Base-by-base conservation (phyloP, 2,329 filamentous ascomycete genomes). In the Piedraia hortae region DNA sequence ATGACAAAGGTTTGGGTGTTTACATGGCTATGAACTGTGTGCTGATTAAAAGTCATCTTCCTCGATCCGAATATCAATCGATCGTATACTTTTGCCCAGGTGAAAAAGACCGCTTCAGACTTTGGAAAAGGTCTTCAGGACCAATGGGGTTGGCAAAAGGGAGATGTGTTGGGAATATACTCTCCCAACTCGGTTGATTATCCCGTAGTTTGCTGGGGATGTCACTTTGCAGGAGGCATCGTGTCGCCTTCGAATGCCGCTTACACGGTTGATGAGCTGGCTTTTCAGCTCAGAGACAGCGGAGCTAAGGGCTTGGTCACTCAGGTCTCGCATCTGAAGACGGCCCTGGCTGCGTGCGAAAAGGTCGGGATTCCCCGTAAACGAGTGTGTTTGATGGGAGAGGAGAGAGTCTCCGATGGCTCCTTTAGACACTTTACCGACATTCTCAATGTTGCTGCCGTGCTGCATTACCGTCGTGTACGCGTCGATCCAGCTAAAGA, bases 151-250 rank as follows among this genome's bases (percentile, higher is more conserved):
- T 90, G 78, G 71, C 56, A 65, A 34, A 78, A 71, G 39, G 72
- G 73, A 36, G 74, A 91, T 41, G 73, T 85, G 2, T 54, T 91
- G 11, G 71, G 60, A 6, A 54, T 90, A 24, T 90, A 70, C 51
- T 68, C 74, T 3, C 73, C 78, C 13, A 91, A 93, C 43, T 66
- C 59, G 42, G 70, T 91, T 39, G 80, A 91, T 43, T 75, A 69
- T 0, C 68, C 75, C 1, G 53, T 23, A 8, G 46, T 78, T 22
- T 73, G 62, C 44, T 74, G 73, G 53, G 80, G 78, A 13, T 57
- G 63, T 6, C 62, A 71, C 31, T 91, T 75, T 72, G 71, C 75
- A 1, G 80, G 78, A 20, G 78, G 73, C 14, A 52, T 75, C 22
- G 49, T 75, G 6, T 77, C 69, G n/a, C 77, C 80, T 8, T 78